Evolutionary conservation across 306 rosid species (phyloP).

Genomic region (Astragalus glycyphyllos): DNA sequence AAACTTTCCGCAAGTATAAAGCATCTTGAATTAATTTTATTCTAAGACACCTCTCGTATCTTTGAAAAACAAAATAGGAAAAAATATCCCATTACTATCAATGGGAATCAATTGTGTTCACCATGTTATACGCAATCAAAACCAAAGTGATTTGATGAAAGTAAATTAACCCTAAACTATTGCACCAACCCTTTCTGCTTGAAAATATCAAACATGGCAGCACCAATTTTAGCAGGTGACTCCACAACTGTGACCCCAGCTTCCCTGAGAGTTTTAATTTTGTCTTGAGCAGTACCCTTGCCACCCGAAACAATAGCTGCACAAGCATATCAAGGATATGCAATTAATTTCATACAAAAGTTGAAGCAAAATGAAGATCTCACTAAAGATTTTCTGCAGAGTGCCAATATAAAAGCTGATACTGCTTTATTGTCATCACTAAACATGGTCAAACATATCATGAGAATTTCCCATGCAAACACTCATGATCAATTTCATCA

Average conservation of each 20-base stretch:
- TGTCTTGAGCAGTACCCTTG: constrained; percentile 98
- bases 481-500: no score
- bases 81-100: constrained; percentile 40
- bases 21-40: constrained; percentile 46
- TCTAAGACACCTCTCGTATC: constrained; percentile 43
- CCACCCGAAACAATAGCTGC: constrained; percentile 99
- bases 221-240: constrained; percentile 96
- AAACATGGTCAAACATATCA: no score
- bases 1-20: constrained; percentile 38
- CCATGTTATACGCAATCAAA: constrained; percentile 32
- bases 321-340: constrained; percentile 42
- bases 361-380: constrained; percentile 6
- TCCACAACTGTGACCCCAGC: constrained; percentile 95
- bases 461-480: no score
- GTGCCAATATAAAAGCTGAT: neutral
- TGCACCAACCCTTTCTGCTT: constrained; percentile 87
- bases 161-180: constrained; percentile 47
- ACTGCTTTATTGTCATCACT: neutral
- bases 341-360: neutral
- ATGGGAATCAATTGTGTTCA: constrained; percentile 39
- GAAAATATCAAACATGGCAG: constrained; percentile 85
- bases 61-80: constrained; percentile 14
- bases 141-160: constrained; percentile 42
- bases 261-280: constrained; percentile 81
- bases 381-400: neutral